These are phyloP conservation scores for Phoenix roebelenii DNA, from an alignment of 176 grass and related monocot species.

Conservation along the genomic window DNA sequence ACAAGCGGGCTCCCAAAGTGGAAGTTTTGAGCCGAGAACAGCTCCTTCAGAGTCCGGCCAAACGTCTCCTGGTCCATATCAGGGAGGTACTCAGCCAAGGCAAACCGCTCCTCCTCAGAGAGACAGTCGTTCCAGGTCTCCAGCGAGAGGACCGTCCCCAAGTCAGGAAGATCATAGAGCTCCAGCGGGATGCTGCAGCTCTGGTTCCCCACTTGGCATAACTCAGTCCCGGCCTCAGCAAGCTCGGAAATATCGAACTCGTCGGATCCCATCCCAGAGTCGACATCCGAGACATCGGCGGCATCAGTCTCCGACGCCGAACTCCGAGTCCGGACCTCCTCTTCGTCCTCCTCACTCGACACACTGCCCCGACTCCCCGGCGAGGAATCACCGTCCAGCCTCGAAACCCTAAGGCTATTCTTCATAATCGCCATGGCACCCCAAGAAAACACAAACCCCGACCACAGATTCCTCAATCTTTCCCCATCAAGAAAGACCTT, in stretches of 20 bases:
- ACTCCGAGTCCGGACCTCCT: neutral
- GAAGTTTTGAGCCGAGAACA: constrained; percentile 51
- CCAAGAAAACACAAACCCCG: too few species aligned
- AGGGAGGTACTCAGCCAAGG: constrained; percentile 48
- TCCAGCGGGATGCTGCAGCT: neutral
- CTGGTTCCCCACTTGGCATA: neutral
- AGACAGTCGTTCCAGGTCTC: neutral
- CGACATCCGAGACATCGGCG: neutral
- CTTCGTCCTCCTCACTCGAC: neutral
- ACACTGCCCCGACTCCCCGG: neutral
- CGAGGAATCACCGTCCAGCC: constrained; percentile 22
- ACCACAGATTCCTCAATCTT: too few species aligned
- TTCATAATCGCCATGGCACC: constrained; percentile 67
- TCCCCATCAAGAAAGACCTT: neutral
- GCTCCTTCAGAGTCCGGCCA: constrained; percentile 47
- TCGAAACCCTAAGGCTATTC: constrained; percentile 35
- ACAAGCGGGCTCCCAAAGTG: constrained; percentile 70
- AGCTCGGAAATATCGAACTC: neutral
- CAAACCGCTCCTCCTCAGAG: constrained; percentile 1
- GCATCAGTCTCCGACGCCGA: neutral
- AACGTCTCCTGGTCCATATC: constrained; percentile 86
- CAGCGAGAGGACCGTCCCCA: neutral
- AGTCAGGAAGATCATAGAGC: neutral
- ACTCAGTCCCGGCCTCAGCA: neutral
- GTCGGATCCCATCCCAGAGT: neutral